These are phyloP conservation scores for Saitozyma podzolica DNA, from an alignment of 768 basidiomycete genomes.

Conservation along the genomic window DNA sequence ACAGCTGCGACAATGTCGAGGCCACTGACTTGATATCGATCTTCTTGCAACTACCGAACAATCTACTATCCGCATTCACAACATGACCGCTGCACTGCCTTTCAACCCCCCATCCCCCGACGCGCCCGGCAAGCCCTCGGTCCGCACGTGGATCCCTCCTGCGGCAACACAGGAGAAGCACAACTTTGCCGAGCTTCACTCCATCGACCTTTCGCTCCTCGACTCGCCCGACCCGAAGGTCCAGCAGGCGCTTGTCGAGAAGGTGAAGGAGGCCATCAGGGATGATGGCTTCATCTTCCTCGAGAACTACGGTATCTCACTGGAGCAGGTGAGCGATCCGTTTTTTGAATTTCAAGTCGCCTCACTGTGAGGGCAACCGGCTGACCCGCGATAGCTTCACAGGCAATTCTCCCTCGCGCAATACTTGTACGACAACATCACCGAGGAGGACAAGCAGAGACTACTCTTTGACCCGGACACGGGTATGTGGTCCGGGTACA, in stretches of 20 bases:
- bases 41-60: too few species aligned
- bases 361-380: background rate
- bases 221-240: conserved; percentile 22
- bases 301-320: conserved; percentile 27
- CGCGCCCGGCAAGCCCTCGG: conserved; percentile 15
- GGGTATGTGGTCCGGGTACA: conserved; percentile 33
- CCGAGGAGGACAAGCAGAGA: conserved; percentile 29
- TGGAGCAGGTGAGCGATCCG: conserved; percentile 18
- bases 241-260: conserved; percentile 19
- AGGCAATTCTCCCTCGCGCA: conserved; percentile 35
- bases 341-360: background rate
- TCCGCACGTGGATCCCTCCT: conserved; percentile 17
- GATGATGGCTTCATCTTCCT: conserved; percentile 38
- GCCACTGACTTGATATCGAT: too few species aligned
- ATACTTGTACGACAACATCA: conserved; percentile 23
- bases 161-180: conserved; percentile 8
- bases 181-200: conserved; percentile 28
- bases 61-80: background rate
- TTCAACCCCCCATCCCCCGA: conserved; percentile 25
- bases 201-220: conserved; percentile 29
- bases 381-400: conserved; percentile 24
- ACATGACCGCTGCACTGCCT: conserved; percentile 2
- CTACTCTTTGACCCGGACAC: conserved; percentile 26
- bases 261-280: conserved; percentile 21
- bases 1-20: background rate